Base-by-base conservation (phyloP, 2,329 filamentous ascomycete species). In the Chaetomiaceae sp. region DNA sequence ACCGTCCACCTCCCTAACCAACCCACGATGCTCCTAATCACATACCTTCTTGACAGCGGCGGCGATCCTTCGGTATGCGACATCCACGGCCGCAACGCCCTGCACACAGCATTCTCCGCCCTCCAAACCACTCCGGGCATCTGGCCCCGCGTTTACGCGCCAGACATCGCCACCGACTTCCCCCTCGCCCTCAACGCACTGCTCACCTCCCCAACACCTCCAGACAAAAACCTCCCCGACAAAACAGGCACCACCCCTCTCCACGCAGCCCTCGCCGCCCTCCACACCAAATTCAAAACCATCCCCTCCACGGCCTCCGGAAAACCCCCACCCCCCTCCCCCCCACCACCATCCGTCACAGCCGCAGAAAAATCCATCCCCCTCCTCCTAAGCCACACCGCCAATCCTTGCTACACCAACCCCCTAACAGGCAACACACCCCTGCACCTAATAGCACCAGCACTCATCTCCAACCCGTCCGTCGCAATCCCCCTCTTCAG, bases 371-470 rank as follows among this genome's bases (percentile, higher is more conserved):
- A 2, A 17, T 58, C 30, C 12, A 42, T 63, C 37, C n/a, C 56
- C 3, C 40, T 39, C 7, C 55, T 68, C 2, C 17, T 63, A 62
- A 4, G 61, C 62, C 1, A 57, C 66, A 3, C 40, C 62, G 1
- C 40, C 52, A 4, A 55, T 52, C 3, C 23, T 21, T 19, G 58
- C n/a, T n/a, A n/a, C n/a, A n/a, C n/a, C n/a, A n/a, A 65, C 39
- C 38, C 9, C 31, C 14, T 19, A 2, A 20, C 55, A 5, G 63
- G 65, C 2, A 56, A 58, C 40, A 51, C 3, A 7, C 39, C 45
- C 3, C 44, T 57, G 30, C 55, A 57, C 41, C 10, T 44, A 5
- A 20, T 51, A 3, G 31, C 37, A 7, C 16, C 33, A 13, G 4
- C 10, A 13, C 12, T 51, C 16, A 34, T 39, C 30, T 12, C 3